Evolutionary conservation across 257 asterid genomes (phyloP), one percentile per base, ranked within the genome.

Genomic region (Salvia hispanica): DNA sequence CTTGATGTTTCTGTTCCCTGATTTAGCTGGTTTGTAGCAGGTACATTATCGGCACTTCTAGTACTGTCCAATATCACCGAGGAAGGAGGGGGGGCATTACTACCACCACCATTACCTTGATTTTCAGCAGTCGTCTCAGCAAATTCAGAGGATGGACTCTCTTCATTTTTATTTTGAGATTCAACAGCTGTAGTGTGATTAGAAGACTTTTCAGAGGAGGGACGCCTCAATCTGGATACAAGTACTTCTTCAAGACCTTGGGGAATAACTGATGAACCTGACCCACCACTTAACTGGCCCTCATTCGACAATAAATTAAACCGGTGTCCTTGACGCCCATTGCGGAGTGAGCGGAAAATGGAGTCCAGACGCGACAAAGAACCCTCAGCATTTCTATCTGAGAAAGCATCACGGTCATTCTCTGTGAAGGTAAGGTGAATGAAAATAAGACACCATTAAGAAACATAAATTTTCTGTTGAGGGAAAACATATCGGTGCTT

Each of bases 241-340:
- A 92, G 90, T 53, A 92, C 72, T 62, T 92, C 96, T 80, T 92
- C 98, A 48, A 92, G 88, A 53, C 98, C 96, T 70, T 89, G 98
- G 11, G 96, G 96, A 76, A 92, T 74, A 67, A 78, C 76, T 39
- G 95, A 77, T 36, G 87, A 75, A 81, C 77, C 81, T 65, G 96
- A 72, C 74, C 87, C 98, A 70, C 91, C 85, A 72, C 82, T 86
- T 52, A 78, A 85, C 70, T 83, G 92, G 75, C 81, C 77, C 75
- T 86, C 95, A 61, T 68, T 86, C 56, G 88, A 82, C 96, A 95
- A 87, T 79, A 85, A 77, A 76, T 83, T 89, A 68, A 84, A 81
- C 52, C 98, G 87, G 63, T 92, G 96, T 14, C 95, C 92, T 64
- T 87, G 95, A 55, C 96, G 98, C 51, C 96, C 96, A 74, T 82